Conservation (phyloP, 352 stramenopile genomes). For the Blastocystis sp. region DNA sequence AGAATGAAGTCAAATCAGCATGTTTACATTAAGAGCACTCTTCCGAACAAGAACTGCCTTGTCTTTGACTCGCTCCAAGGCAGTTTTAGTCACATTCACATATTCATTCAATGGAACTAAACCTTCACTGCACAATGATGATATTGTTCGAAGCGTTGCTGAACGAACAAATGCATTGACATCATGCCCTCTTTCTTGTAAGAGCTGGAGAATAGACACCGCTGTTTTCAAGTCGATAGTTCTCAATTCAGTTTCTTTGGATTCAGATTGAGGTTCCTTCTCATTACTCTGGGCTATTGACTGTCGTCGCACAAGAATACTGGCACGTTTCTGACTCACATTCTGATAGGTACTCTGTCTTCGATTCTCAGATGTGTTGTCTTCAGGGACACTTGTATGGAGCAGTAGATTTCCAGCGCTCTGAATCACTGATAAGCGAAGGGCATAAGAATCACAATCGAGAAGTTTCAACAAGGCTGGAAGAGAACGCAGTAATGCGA, state of each 20-base stretch:
- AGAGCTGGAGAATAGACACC: slow-evolving; percentile 81
- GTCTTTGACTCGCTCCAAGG: slow-evolving; percentile 85
- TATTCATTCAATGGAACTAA: slow-evolving; percentile 78
- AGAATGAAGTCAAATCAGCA: neutral
- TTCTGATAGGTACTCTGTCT: neutral
- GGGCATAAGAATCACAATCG: neutral
- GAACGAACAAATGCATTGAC: slow-evolving; percentile 86
- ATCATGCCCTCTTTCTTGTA: slow-evolving; percentile 84
- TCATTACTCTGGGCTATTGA: neutral
- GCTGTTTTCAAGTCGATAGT: slow-evolving; percentile 66
- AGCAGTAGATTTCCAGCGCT: neutral
- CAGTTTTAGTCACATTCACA: slow-evolving; percentile 76
- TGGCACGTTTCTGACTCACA: slow-evolving; percentile 15
- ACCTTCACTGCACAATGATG: slow-evolving; percentile 79
- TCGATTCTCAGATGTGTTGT: neutral
- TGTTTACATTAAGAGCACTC: slow-evolving; percentile 72
- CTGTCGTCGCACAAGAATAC: slow-evolving; percentile 39
- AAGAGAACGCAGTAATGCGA: slow-evolving; percentile 20
- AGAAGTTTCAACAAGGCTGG: slow-evolving; percentile 10
- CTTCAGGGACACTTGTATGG: neutral
- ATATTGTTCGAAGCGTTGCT: slow-evolving; percentile 85
- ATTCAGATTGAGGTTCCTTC: neutral
- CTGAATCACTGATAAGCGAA: slow-evolving; percentile 22
- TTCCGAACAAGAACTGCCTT: slow-evolving; percentile 87
- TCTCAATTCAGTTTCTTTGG: neutral